These are phyloP conservation scores for Verruconis gallopava DNA, from an alignment of 2,329 filamentous ascomycete species.

Conservation along the genomic window DNA sequence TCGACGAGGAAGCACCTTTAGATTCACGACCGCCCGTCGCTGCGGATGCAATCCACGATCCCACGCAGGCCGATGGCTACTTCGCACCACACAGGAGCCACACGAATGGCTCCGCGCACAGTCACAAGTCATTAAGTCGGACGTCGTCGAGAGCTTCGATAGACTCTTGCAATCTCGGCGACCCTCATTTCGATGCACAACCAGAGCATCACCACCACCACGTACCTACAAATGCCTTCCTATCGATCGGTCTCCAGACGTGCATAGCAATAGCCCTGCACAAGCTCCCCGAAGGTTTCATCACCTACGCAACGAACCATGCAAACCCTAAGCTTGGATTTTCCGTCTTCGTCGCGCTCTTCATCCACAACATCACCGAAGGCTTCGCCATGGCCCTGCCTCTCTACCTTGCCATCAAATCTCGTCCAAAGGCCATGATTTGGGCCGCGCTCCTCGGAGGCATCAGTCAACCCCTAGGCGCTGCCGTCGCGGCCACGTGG, in stretches of 20 bases:
- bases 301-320: conserved; percentile 96
- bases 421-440: conserved; percentile 66
- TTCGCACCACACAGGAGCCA: conserved; percentile 12
- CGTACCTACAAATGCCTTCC: conserved; percentile 83
- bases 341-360: conserved; percentile 86
- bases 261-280: conserved; percentile 90
- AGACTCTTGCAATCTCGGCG: too few species aligned
- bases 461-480: conserved; percentile 74
- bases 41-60: conserved; percentile 4
- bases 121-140: conserved; percentile 9
- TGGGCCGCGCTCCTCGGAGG: conserved; percentile 79
- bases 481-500: conserved; percentile 72
- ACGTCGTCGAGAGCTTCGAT: not conserved
- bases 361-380: conserved; percentile 97
- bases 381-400: conserved; percentile 90
- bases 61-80: conserved; percentile 7
- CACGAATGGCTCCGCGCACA: conserved; percentile 11
- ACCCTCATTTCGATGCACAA: conserved; percentile 15
- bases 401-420: conserved; percentile 79
- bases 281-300: conserved; percentile 77
- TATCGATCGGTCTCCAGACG: conserved; percentile 91
- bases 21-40: conserved; percentile 13
- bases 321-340: conserved; percentile 80
- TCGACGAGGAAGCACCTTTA: conserved; percentile 3
- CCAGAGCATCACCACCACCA: conserved; percentile 65